These are phyloP conservation scores for Coemansia sp. DNA, from an alignment of 192 early-diverging fungal genomes.

Conservation along the genomic window DNA sequence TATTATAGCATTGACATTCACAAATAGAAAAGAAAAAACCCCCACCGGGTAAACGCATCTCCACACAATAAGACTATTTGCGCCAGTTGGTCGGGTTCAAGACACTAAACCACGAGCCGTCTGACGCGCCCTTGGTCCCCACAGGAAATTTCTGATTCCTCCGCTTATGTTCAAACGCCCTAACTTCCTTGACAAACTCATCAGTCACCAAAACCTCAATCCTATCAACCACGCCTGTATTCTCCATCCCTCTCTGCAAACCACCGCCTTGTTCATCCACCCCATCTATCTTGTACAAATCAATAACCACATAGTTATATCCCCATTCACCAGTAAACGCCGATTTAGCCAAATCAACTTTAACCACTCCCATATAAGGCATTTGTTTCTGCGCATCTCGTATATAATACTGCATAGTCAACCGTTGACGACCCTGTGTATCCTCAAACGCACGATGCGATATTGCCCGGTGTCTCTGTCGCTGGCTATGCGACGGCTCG, in stretches of 20 bases:
- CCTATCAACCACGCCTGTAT: constrained; percentile 1
- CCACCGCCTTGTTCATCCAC: neutral
- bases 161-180: neutral
- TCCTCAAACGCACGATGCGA: constrained; percentile 33
- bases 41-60: neutral
- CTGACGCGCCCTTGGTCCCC: constrained; percentile 9
- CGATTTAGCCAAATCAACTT: constrained; percentile 25
- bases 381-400: constrained; percentile 5
- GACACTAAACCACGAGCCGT: constrained; percentile 48
- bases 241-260: neutral
- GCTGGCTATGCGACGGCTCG: constrained; percentile 46
- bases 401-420: constrained; percentile 45
- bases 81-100: constrained; percentile 39
- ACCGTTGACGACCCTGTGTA: constrained; percentile 10
- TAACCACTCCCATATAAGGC: constrained; percentile 23
- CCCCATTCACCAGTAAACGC: constrained; percentile 24
- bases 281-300: constrained; percentile 14
- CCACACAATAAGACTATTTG: constrained; percentile 9
- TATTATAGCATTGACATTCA: neutral
- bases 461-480: constrained; percentile 45
- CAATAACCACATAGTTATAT: constrained; percentile 44
- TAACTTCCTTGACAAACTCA: constrained; percentile 30
- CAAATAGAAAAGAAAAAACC: neutral
- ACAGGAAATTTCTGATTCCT: constrained; percentile 22
- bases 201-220: constrained; percentile 42